Evolutionary conservation across 2,329 filamentous ascomycete genomes (phyloP).

Genomic region (Calonectria pseudoturangicola): DNA sequence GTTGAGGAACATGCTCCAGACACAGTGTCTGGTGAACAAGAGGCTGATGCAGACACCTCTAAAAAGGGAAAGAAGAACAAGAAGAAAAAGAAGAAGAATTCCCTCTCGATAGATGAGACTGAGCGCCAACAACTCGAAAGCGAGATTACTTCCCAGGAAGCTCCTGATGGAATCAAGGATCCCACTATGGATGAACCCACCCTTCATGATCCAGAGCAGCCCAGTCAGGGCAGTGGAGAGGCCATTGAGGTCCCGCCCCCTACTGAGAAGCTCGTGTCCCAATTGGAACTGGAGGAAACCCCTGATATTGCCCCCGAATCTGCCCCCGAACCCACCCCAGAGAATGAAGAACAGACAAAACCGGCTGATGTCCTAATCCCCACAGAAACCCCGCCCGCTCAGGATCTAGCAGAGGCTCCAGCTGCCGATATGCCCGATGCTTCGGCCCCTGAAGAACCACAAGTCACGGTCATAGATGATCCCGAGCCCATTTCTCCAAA

Average conservation of each 20-base stretch:
- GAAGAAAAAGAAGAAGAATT: conserved; percentile 59
- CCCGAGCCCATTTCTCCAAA: conserved; percentile 46
- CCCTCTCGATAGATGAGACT: conserved; percentile 39
- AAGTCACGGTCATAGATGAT: conserved; percentile 44
- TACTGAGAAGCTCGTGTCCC: conserved; percentile 36
- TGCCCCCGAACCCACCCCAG: conserved; percentile 44
- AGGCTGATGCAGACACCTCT: conserved; percentile 27
- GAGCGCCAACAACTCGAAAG: conserved; percentile 45
- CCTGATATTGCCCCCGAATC: conserved; percentile 46
- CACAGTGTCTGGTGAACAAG: conserved; percentile 13
- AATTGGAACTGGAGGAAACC: conserved; percentile 45
- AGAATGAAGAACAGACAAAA: conserved; percentile 51
- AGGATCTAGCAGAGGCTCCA: conserved; percentile 48
- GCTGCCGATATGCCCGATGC: conserved; percentile 41
- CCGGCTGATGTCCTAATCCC: conserved; percentile 52
- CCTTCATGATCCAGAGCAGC: conserved; percentile 17
- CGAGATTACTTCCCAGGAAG: conserved; percentile 38
- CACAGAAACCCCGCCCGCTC: conserved; percentile 46
- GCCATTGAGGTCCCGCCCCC: conserved; percentile 31
- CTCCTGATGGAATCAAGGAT: conserved; percentile 36
- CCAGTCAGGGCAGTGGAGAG: conserved; percentile 35
- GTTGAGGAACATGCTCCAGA: conserved; percentile 6
- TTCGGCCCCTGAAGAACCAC: conserved; percentile 38
- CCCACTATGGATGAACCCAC: conserved; percentile 34
- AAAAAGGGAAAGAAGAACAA: conserved; percentile 61